phyloP scores from a whole-genome alignment of 192 early-diverging fungal species.

The Backusella luteola region DNA sequence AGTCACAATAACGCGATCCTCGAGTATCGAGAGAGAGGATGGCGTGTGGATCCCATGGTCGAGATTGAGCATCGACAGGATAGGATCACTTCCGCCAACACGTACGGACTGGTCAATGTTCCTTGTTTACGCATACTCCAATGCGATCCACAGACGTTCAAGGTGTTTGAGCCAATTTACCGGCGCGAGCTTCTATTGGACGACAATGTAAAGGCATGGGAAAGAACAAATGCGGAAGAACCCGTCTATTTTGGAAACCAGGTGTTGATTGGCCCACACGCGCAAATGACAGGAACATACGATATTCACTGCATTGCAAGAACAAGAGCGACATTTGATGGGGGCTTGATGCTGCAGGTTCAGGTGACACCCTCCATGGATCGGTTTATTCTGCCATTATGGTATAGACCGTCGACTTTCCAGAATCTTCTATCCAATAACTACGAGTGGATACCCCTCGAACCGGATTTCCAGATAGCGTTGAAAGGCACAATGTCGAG shows the following conservation, averaged over 20 bases:
- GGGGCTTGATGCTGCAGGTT: neutral
- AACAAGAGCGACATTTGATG: neutral
- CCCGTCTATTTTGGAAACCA: conserved; percentile 12
- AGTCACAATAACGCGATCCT: conserved; percentile 6
- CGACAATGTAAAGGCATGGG: neutral
- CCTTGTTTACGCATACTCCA: neutral
- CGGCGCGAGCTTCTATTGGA: neutral
- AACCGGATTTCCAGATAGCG: neutral
- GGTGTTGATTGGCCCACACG: neutral
- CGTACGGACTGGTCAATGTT: neutral
- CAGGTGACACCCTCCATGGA: neutral
- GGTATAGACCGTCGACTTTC: conserved; percentile 16
- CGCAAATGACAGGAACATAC: neutral
- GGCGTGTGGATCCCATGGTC: neutral
- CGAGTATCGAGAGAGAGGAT: neutral
- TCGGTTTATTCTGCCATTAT: conserved; percentile 11
- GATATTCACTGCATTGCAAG: neutral
- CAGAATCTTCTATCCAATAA: neutral
- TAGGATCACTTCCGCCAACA: neutral
- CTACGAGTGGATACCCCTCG: neutral
- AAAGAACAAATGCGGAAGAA: neutral
- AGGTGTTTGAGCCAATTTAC: neutral
- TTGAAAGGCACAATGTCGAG: neutral
- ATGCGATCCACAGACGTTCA: neutral
- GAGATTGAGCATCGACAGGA: neutral